A percentile compares a stretch with the other conserved stretches of the same genome.
Evolutionary conservation across 371 early-diverging fungal genomes (phyloP).

Genomic region (Vittaforma corneae): DNA sequence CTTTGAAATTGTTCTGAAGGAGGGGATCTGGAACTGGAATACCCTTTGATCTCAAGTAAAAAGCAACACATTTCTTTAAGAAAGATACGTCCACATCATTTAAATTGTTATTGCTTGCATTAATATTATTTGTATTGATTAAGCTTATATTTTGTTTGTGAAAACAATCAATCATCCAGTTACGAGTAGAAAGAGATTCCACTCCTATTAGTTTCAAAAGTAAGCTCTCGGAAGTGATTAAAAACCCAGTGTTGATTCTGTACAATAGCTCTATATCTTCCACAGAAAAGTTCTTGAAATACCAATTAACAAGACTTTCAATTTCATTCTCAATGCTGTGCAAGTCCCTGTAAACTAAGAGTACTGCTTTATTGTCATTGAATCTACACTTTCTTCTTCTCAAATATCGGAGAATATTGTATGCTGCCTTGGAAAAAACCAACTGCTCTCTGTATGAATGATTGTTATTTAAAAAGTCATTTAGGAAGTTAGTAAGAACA

Average conservation of each 20-base stretch:
- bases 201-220: neutral
- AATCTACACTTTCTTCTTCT: constrained; percentile 3
- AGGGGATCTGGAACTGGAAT: no score
- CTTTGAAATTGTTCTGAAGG: no score
- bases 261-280: constrained; percentile 3
- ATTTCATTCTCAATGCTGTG: neutral
- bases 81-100: no score
- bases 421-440: neutral
- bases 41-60: no score
- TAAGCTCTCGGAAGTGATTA: neutral
- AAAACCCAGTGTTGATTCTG: neutral
- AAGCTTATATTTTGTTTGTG: neutral
- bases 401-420: constrained; percentile 4
- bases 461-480: neutral
- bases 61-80: no score
- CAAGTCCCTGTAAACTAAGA: constrained; percentile 9
- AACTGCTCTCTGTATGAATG: neutral
- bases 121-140: neutral
- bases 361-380: constrained; percentile 1
- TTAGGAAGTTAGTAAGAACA: neutral
- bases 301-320: neutral
- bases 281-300: neutral
- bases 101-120: neutral
- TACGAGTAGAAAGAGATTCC: no score
- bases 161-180: no score